Evolutionary conservation across 179 eudicot genomes (phyloP).

Genomic region (Gypsophila paniculata): DNA sequence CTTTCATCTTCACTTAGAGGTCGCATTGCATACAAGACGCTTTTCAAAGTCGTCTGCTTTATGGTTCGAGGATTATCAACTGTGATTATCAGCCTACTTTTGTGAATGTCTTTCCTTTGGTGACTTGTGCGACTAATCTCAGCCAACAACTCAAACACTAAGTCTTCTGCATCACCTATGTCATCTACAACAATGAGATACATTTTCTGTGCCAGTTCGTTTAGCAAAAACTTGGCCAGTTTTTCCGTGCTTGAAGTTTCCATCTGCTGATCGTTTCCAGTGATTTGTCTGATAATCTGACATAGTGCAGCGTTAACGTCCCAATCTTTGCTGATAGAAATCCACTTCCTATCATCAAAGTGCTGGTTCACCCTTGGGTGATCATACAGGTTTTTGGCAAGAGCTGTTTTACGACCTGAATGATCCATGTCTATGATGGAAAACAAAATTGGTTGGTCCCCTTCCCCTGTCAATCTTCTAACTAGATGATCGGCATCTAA

Average conservation of each 20-base stretch:
- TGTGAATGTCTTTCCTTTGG: slow-evolving; percentile 3
- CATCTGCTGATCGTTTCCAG: not conserved
- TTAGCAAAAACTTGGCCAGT: slow-evolving; percentile 4
- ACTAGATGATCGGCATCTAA: slow-evolving; percentile 1
- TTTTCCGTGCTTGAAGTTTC: slow-evolving; percentile 5
- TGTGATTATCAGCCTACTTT: slow-evolving; percentile 18
- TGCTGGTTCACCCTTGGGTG: slow-evolving; percentile 2
- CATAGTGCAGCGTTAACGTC: slow-evolving; percentile 10
- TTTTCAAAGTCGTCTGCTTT: slow-evolving; percentile 6
- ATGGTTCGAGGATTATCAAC: slow-evolving; percentile 17
- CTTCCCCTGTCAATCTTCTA: slow-evolving; percentile 15
- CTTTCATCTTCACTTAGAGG: slow-evolving; percentile 17
- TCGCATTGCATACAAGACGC: slow-evolving; percentile 13
- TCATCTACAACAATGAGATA: slow-evolving; percentile 21
- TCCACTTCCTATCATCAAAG: slow-evolving; percentile 19
- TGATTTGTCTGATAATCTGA: slow-evolving; percentile 17
- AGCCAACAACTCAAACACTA: slow-evolving; percentile 18
- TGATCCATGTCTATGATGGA: slow-evolving; percentile 17
- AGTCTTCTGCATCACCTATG: slow-evolving; percentile 22
- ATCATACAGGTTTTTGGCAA: slow-evolving; percentile 14
- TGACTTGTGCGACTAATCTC: slow-evolving; percentile 13
- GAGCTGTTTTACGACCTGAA: slow-evolving; percentile 14
- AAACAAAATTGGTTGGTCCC: slow-evolving; percentile 13
- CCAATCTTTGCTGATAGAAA: slow-evolving; percentile 17
- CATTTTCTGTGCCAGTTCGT: not conserved